These are phyloP conservation scores for Oropetium thomaeum DNA, from an alignment of 176 grass and related monocot genomes.

Conservation along the genomic window DNA sequence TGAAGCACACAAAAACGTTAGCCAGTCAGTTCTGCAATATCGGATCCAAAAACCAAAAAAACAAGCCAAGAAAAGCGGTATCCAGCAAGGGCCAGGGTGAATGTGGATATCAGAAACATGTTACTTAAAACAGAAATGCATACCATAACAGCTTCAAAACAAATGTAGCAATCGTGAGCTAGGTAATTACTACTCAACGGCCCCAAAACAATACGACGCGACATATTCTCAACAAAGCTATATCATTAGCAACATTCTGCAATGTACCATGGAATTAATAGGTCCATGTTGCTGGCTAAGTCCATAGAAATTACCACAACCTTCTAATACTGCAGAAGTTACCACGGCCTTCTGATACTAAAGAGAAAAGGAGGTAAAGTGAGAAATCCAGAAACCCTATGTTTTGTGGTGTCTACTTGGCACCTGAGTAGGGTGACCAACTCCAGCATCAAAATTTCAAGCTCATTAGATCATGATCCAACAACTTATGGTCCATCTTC, in stretches of 20 bases:
- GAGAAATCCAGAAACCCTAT: background rate
- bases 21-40: background rate
- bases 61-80: background rate
- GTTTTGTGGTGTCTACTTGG: too few relatives aligned
- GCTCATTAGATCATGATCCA: background rate
- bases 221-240: background rate
- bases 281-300: background rate
- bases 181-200: background rate
- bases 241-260: background rate
- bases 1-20: conserved; percentile 3
- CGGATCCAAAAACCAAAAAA: conserved; percentile 11
- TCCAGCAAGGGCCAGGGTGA: background rate
- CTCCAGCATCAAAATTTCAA: background rate
- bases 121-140: background rate
- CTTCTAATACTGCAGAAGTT: background rate
- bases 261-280: background rate
- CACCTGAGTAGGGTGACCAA: too few relatives aligned
- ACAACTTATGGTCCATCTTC: background rate
- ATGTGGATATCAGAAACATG: background rate
- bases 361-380: background rate
- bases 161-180: background rate
- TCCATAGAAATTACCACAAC: background rate
- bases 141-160: background rate
- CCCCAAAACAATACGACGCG: background rate
- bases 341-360: too few relatives aligned